Evolutionary conservation across 371 early-diverging fungal genomes (phyloP).

Genomic region (Mortierella sp.): DNA sequence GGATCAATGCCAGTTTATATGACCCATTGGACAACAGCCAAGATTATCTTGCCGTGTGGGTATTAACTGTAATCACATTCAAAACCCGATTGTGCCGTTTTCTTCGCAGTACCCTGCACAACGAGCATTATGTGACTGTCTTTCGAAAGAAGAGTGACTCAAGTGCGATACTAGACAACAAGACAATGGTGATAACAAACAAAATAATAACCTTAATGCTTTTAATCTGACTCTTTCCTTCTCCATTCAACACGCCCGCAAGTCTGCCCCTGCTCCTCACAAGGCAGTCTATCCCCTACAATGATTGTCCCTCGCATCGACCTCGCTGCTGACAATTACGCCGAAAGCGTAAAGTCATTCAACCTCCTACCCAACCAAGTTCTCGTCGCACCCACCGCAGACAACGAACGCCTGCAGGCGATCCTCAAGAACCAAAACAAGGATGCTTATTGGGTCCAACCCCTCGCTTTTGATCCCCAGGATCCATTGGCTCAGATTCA

Average conservation of each 20-base stretch:
- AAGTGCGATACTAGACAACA: neutral
- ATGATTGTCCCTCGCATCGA: conserved; percentile 72
- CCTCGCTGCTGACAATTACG: conserved; percentile 58
- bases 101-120: too few relatives aligned
- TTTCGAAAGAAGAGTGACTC: neutral
- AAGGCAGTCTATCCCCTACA: neutral
- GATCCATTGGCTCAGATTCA: conserved; percentile 60
- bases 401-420: conserved; percentile 27
- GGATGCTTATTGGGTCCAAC: conserved; percentile 66
- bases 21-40: too few relatives aligned
- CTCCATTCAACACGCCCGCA: neutral
- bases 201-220: neutral
- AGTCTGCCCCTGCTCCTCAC: neutral
- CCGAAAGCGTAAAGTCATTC: conserved; percentile 58
- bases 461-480: conserved; percentile 60
- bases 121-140: conserved; percentile 7
- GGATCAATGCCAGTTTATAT: too few relatives aligned
- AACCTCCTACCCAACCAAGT: conserved; percentile 60
- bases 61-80: too few relatives aligned
- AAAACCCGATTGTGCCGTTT: too few relatives aligned
- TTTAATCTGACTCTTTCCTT: conserved; percentile 4
- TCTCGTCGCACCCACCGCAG: conserved; percentile 38
- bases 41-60: too few relatives aligned
- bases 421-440: conserved; percentile 41
- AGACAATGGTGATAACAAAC: neutral